Conservation (phyloP, 805 yeast genomes). For the Lachancea fermentati region DNA sequence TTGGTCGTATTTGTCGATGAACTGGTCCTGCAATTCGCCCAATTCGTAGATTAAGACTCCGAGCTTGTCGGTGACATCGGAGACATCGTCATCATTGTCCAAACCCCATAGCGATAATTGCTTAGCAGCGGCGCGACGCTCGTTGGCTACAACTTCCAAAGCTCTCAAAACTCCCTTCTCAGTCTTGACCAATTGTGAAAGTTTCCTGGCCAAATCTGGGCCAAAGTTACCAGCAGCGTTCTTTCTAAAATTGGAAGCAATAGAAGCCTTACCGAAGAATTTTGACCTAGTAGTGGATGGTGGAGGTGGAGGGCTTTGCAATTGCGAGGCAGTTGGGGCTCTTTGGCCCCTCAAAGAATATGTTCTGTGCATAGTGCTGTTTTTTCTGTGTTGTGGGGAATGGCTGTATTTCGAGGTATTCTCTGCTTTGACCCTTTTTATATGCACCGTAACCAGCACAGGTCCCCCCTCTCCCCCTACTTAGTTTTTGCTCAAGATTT, state of each 20-base stretch:
- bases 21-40: conserved; percentile 97
- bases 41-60: conserved; percentile 94
- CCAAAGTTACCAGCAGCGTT: conserved; percentile 88
- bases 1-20: conserved; percentile 96
- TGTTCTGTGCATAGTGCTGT: conserved; percentile 67
- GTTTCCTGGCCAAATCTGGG: conserved; percentile 89
- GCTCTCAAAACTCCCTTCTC: conserved; percentile 95
- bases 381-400: not conserved
- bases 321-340: conserved; percentile 79
- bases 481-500: not conserved
- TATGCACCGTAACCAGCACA: not conserved
- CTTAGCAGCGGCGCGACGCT: conserved; percentile 94
- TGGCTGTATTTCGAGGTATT: not conserved
- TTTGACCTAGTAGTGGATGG: conserved; percentile 65
- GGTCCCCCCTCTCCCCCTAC: not conserved
- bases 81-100: conserved; percentile 93
- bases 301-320: conserved; percentile 78
- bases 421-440: not conserved
- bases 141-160: conserved; percentile 86
- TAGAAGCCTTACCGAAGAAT: conserved; percentile 71
- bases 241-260: conserved; percentile 68
- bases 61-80: conserved; percentile 94
- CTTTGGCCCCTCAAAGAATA: conserved; percentile 72
- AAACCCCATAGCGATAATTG: conserved; percentile 97
- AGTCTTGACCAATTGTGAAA: conserved; percentile 87